phyloP scores from a whole-genome alignment of 305 asterid species.

The Fraxinus angustifolia region DNA sequence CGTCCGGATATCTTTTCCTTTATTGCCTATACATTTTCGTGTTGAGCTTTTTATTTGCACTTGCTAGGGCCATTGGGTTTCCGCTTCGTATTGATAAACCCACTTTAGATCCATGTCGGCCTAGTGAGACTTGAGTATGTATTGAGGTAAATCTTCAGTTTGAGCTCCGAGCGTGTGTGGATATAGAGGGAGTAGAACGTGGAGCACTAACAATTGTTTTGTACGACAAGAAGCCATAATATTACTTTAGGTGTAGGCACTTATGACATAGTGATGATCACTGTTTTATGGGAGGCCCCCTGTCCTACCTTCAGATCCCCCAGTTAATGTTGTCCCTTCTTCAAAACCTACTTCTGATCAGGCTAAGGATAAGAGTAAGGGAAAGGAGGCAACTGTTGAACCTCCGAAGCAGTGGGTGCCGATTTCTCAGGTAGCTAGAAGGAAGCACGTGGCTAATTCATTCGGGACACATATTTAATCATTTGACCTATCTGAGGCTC shows the following conservation, averaged over 20 bases:
- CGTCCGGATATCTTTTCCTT: background rate
- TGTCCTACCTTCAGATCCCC: background rate
- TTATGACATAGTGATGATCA: background rate
- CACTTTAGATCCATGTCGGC: background rate
- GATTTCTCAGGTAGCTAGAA: background rate
- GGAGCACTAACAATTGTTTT: background rate
- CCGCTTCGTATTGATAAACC: background rate
- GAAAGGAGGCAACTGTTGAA: background rate
- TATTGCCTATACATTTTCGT: background rate
- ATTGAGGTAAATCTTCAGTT: background rate
- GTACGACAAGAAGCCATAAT: background rate
- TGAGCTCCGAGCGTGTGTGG: background rate
- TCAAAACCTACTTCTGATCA: background rate
- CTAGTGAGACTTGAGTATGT: background rate
- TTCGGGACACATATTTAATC: background rate
- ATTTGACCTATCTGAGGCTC: background rate
- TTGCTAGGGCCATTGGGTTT: background rate
- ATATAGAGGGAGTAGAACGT: background rate
- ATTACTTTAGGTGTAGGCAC: background rate
- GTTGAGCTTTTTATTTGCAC: background rate
- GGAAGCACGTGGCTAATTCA: background rate
- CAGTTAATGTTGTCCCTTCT: background rate
- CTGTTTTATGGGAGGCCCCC: background rate
- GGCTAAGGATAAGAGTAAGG: background rate
- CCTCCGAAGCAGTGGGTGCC: background rate